Evolutionary conservation across 2,329 filamentous ascomycete genomes (phyloP).

Genomic region (Magnaporthiopsis poae): DNA sequence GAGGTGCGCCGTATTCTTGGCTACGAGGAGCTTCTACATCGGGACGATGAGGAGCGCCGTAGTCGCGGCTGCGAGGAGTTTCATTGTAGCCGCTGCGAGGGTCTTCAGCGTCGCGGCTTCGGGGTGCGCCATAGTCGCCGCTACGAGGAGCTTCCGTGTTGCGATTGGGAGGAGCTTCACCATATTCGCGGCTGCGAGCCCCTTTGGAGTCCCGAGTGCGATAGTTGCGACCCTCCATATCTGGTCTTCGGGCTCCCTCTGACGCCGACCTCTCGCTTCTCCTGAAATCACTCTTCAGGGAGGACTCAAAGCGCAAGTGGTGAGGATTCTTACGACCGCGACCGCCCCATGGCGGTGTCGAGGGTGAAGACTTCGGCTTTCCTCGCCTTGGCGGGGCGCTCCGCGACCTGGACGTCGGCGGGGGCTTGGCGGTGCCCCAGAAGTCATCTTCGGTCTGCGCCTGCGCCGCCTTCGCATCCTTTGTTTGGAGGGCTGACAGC

Average conservation of each 20-base stretch:
- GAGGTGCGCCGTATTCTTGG: too few species aligned
- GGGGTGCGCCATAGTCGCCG: background rate
- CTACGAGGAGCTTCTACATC: too few species aligned
- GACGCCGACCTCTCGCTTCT: background rate
- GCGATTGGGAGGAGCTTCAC: background rate
- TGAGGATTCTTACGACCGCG: background rate
- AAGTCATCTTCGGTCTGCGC: background rate
- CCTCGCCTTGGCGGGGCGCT: conserved; percentile 10
- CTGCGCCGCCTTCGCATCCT: background rate
- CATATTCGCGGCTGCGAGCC: too few species aligned
- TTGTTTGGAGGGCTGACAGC: conserved; percentile 14
- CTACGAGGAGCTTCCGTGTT: too few species aligned
- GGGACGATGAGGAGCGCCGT: too few species aligned
- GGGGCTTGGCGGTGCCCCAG: background rate
- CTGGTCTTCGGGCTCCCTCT: background rate
- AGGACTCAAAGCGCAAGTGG: background rate
- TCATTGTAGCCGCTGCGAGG: too few species aligned
- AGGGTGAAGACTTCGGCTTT: conserved; percentile 6
- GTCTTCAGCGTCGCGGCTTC: too few species aligned
- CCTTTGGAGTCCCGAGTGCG: too few species aligned
- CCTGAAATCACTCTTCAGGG: background rate
- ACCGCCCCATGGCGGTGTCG: background rate
- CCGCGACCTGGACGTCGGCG: background rate
- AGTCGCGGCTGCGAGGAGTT: too few species aligned
- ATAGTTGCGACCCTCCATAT: background rate